A percentile compares a stretch with the other conserved stretches of the same genome.
Conservation (phyloP, 2,329 filamentous ascomycete species). For the Seiridium unicorne region DNA sequence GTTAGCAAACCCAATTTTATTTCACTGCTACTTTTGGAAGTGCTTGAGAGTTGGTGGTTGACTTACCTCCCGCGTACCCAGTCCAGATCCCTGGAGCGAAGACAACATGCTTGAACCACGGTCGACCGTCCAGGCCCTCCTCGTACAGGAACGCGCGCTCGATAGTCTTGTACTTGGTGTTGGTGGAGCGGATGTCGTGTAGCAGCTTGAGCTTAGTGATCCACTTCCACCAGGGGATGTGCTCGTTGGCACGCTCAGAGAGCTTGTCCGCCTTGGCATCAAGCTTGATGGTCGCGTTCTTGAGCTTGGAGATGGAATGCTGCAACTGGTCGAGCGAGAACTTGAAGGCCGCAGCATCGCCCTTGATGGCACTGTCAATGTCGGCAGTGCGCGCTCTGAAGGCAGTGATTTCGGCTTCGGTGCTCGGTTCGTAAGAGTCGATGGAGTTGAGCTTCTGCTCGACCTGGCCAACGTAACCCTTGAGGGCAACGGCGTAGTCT, state of each 20-base stretch:
- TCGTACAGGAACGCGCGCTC: constrained; percentile 79
- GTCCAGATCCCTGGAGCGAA: constrained; percentile 92
- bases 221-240: constrained; percentile 78
- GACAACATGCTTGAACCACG: constrained; percentile 94
- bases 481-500: constrained; percentile 61
- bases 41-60: neutral
- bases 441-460: constrained; percentile 43
- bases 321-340: constrained; percentile 26
- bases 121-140: constrained; percentile 72
- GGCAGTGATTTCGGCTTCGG: constrained; percentile 27
- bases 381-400: constrained; percentile 18
- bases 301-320: constrained; percentile 28
- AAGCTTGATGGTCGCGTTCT: constrained; percentile 38
- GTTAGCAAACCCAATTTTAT: neutral
- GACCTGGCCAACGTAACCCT: constrained; percentile 49
- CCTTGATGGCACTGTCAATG: constrained; percentile 20
- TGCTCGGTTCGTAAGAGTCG: constrained; percentile 18
- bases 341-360: constrained; percentile 37
- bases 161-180: constrained; percentile 79
- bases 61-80: constrained; percentile 75
- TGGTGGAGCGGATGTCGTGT: constrained; percentile 63
- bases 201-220: constrained; percentile 65
- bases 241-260: constrained; percentile 33
- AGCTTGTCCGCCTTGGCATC: constrained; percentile 42
- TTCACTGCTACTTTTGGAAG: neutral